Conservation (phyloP, 495 filamentous ascomycete species). For the Venustampulla echinocandica region DNA sequence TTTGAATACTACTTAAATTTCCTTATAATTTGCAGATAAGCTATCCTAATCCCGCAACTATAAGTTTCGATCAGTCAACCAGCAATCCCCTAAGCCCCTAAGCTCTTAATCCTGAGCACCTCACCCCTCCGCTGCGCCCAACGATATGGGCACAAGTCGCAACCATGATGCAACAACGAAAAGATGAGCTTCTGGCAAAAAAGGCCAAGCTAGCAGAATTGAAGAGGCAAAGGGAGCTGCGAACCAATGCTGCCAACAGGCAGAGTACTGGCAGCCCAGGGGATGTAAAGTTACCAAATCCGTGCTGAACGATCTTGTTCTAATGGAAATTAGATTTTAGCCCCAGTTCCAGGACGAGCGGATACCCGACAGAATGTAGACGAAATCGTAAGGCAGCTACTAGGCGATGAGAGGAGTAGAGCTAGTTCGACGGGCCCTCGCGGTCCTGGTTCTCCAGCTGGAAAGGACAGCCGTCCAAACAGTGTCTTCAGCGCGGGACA, state of each 20-base stretch:
- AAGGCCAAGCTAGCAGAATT: constrained; percentile 91
- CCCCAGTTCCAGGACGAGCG: constrained; percentile 58
- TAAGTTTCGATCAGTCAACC: too few relatives aligned
- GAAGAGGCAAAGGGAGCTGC: constrained; percentile 78
- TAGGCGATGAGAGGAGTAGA: constrained; percentile 48
- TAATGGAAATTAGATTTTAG: constrained; percentile 46
- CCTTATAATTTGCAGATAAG: too few relatives aligned
- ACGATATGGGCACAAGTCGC: constrained; percentile 17
- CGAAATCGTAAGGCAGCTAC: constrained; percentile 52
- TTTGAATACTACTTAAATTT: too few relatives aligned
- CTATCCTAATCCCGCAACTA: too few relatives aligned
- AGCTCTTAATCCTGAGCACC: background rate
- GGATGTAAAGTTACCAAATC: constrained; percentile 33
- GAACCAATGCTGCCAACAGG: constrained; percentile 62
- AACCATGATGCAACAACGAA: constrained; percentile 62
- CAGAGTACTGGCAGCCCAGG: constrained; percentile 45
- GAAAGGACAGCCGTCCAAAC: constrained; percentile 69
- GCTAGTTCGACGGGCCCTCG: constrained; percentile 64
- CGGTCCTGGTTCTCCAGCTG: constrained; percentile 48
- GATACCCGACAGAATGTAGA: constrained; percentile 76
- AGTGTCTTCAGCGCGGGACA: constrained; percentile 72
- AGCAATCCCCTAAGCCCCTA: too few relatives aligned
- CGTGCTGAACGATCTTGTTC: background rate
- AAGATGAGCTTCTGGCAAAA: constrained; percentile 91
- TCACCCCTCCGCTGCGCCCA: background rate